phyloP scores from a whole-genome alignment of 1,284 basidiomycete genomes.

The Mixia osmundae region DNA sequence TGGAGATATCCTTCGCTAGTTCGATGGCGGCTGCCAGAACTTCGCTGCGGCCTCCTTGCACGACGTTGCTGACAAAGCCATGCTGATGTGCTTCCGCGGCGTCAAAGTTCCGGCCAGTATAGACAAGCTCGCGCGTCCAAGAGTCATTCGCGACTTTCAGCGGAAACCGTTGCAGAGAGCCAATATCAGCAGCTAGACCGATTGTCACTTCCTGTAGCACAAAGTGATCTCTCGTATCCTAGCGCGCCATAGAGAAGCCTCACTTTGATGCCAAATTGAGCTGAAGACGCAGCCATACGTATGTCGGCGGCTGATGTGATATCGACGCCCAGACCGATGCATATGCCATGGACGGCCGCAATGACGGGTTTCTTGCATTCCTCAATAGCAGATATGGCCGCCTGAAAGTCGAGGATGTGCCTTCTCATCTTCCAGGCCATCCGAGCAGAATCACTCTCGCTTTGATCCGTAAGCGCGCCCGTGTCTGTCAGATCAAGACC shows the following conservation, averaged over 20 bases:
- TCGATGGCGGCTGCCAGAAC: conserved; percentile 26
- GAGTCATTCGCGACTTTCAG: conserved; percentile 60
- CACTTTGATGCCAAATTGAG: conserved; percentile 54
- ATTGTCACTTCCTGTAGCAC: conserved; percentile 55
- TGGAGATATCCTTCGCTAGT: conserved; percentile 9
- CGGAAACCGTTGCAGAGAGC: conserved; percentile 61
- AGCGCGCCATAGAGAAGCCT: conserved; percentile 5
- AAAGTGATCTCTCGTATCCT: not conserved
- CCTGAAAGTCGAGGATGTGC: conserved; percentile 33
- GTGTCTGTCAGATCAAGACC: conserved; percentile 47
- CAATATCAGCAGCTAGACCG: conserved; percentile 73
- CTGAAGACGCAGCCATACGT: conserved; percentile 40
- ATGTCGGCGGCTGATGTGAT: conserved; percentile 60
- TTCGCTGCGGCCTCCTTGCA: conserved; percentile 37
- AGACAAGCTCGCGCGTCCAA: conserved; percentile 51
- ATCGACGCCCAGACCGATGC: conserved; percentile 43
- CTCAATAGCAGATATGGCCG: conserved; percentile 43
- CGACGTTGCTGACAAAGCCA: conserved; percentile 53
- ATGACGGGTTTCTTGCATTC: conserved; percentile 63
- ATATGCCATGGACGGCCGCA: conserved; percentile 50
- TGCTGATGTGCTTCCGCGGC: conserved; percentile 43
- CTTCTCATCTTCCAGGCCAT: conserved; percentile 6
- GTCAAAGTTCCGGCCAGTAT: conserved; percentile 48
- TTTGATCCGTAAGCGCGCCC: conserved; percentile 3
- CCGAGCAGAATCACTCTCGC: conserved; percentile 11